A percentile compares a stretch with the other conserved stretches of the same genome.
Conservation (phyloP, 257 asterid species). For the Solanum virginianum region DNA sequence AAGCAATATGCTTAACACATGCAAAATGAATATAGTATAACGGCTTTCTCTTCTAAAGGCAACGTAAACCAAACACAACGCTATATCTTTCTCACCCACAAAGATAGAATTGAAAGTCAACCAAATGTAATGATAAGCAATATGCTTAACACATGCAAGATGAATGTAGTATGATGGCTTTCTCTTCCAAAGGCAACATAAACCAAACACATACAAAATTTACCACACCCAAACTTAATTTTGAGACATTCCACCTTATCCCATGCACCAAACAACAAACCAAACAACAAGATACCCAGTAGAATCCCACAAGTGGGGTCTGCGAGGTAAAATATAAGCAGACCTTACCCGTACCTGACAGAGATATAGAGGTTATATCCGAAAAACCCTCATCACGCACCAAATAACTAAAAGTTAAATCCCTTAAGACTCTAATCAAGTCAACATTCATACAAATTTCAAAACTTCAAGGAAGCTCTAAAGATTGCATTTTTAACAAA, state of each 20-base stretch:
- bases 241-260: not conserved
- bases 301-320: too few relatives aligned
- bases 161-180: not conserved
- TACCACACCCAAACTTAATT: not conserved
- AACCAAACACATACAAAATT: not conserved
- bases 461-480: not conserved
- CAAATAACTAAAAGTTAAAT: not conserved
- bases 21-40: not conserved
- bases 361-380: too few relatives aligned
- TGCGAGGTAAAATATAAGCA: too few relatives aligned
- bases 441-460: not conserved
- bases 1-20: not conserved
- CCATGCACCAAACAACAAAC: not conserved
- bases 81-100: too few relatives aligned
- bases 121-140: not conserved
- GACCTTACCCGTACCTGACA: too few relatives aligned
- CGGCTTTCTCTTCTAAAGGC: not conserved
- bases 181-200: not conserved
- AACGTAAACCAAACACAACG: not conserved
- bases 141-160: not conserved
- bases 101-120: not conserved
- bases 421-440: not conserved
- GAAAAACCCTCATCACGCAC: not conserved
- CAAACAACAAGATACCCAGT: too few relatives aligned
- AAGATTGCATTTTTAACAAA: not conserved